Evolutionary conservation across 1,284 basidiomycete species (phyloP).

Genomic region (Cutaneotrichosporon sp.): DNA sequence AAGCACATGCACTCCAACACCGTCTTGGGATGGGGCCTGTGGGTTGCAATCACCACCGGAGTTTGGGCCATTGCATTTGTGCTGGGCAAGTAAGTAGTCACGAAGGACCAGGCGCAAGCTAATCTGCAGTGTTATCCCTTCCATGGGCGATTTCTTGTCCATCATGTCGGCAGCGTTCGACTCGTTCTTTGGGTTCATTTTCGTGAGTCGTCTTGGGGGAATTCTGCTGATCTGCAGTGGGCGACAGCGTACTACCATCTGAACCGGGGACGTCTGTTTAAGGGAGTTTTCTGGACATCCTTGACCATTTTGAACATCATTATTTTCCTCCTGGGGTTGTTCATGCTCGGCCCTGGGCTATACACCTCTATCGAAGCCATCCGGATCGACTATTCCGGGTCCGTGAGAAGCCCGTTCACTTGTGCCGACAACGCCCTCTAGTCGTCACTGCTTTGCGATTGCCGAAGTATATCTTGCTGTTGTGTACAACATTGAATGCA

Average conservation of each 20-base stretch:
- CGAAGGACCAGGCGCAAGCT: background rate
- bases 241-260: constrained; percentile 50
- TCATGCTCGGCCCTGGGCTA: constrained; percentile 52
- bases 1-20: constrained; percentile 57
- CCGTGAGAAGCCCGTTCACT: constrained; percentile 3
- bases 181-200: constrained; percentile 48
- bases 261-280: constrained; percentile 41
- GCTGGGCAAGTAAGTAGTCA: constrained; percentile 52
- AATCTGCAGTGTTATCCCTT: constrained; percentile 38
- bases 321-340: constrained; percentile 46
- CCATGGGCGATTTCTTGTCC: constrained; percentile 51
- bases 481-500: too few species aligned
- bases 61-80: constrained; percentile 61
- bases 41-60: constrained; percentile 56
- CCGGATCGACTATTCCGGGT: constrained; percentile 36
- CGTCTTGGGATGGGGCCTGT: constrained; percentile 57
- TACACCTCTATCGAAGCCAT: constrained; percentile 53
- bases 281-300: constrained; percentile 23
- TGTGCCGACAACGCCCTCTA: constrained; percentile 1
- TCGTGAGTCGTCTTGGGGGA: constrained; percentile 15
- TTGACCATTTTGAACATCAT: constrained; percentile 45
- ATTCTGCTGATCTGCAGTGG: constrained; percentile 30
- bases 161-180: constrained; percentile 45
- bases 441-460: background rate
- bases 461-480: background rate